These are phyloP conservation scores for Viola odorata DNA, from an alignment of 345 rosid species.

Conservation along the genomic window DNA sequence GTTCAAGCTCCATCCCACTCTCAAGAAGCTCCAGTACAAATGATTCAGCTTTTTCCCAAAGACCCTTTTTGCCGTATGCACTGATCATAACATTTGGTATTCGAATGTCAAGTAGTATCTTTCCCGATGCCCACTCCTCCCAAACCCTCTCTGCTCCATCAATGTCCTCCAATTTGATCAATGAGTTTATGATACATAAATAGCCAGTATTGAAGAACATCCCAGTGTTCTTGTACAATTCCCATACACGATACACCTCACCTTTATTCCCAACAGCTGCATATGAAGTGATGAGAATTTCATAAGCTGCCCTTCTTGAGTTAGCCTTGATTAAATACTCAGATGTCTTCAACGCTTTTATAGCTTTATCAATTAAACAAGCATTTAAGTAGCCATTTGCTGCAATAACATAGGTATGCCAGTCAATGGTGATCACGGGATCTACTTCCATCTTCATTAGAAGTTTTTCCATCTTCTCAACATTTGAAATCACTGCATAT, in stretches of 20 bases:
- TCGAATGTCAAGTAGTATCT: conserved; percentile 29
- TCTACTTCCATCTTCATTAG: conserved; percentile 40
- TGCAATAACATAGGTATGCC: conserved; percentile 36
- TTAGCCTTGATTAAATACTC: conserved; percentile 26
- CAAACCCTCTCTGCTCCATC: conserved; percentile 45
- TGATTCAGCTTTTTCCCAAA: conserved; percentile 51
- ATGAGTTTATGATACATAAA: conserved; percentile 44
- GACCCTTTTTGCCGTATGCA: conserved; percentile 43
- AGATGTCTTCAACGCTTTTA: conserved; percentile 36
- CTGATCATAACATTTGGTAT: conserved; percentile 41
- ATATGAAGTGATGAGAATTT: conserved; percentile 40
- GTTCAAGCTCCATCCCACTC: conserved; percentile 25
- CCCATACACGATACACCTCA: conserved; percentile 53
- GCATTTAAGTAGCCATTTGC: conserved; percentile 48
- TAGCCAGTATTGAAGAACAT: conserved; percentile 39
- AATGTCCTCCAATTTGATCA: conserved; percentile 45
- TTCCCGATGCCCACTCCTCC: conserved; percentile 47
- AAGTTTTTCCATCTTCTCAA: conserved; percentile 53
- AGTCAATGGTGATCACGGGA: conserved; percentile 30
- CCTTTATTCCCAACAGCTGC: conserved; percentile 41
- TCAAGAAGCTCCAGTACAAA: conserved; percentile 20
- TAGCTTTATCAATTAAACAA: conserved; percentile 39
- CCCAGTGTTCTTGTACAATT: conserved; percentile 33
- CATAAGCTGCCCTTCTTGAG: conserved; percentile 26
- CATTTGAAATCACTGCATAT: conserved; percentile 33